These are phyloP conservation scores for Sindora glabra DNA, from an alignment of 306 rosid genomes.

Conservation along the genomic window DNA sequence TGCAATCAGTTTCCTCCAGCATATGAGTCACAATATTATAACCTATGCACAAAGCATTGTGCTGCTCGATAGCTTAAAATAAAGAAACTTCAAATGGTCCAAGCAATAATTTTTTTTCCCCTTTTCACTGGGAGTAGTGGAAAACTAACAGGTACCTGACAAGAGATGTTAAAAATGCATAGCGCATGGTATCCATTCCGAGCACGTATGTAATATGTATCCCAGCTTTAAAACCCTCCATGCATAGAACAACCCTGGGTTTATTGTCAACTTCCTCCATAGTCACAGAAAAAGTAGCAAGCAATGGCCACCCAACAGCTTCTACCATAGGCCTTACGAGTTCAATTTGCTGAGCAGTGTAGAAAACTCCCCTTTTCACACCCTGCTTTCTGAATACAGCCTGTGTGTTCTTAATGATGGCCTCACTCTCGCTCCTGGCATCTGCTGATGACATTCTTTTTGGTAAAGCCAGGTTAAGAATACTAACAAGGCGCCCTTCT, in stretches of 20 bases:
- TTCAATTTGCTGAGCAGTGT: slow-evolving; percentile 86
- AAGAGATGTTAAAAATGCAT: slow-evolving; percentile 96
- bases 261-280: slow-evolving; percentile 99
- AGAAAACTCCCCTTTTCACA: slow-evolving; percentile 82
- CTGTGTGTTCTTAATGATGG: slow-evolving; percentile 89
- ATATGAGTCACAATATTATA: slow-evolving; percentile 1
- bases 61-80: slow-evolving; percentile 11
- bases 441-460: slow-evolving; percentile 59
- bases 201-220: slow-evolving; percentile 84
- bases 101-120: neutral
- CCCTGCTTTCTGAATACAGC: slow-evolving; percentile 79
- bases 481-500: slow-evolving; percentile 86
- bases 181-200: slow-evolving; percentile 99
- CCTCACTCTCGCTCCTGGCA: slow-evolving; percentile 83
- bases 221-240: slow-evolving; percentile 99
- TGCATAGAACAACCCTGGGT: slow-evolving; percentile 79
- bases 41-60: slow-evolving; percentile 9
- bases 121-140: neutral
- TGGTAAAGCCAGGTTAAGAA: slow-evolving; percentile 94
- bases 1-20: slow-evolving; percentile 12
- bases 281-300: slow-evolving; percentile 96
- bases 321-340: slow-evolving; percentile 99
- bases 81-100: neutral
- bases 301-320: slow-evolving; percentile 99
- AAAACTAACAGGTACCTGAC: slow-evolving; percentile 53